phyloP scores from a whole-genome alignment of 2,329 filamentous ascomycete genomes.

The Anisogramma anomala region DNA sequence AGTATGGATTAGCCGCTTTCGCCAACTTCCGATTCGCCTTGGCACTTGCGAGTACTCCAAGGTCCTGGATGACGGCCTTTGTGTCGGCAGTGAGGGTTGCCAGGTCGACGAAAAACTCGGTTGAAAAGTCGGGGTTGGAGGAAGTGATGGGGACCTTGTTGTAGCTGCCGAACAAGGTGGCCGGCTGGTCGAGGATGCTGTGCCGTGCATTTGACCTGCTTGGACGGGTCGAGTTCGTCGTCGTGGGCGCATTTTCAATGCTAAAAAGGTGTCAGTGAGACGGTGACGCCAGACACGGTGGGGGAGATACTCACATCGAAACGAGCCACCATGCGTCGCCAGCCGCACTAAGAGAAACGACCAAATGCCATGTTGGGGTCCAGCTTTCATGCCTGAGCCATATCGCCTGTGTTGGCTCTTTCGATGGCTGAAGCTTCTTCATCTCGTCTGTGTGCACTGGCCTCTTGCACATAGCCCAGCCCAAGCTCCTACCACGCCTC shows the following conservation, averaged over 20 bases:
- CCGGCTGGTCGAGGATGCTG: constrained; percentile 6
- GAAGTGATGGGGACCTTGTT: constrained; percentile 5
- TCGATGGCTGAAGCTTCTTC: constrained; percentile 24
- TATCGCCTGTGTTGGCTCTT: constrained; percentile 46
- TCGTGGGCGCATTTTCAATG: constrained; percentile 2
- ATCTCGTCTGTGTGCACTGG: constrained; percentile 43
- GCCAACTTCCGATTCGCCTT: constrained; percentile 6
- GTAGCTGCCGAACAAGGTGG: constrained; percentile 26
- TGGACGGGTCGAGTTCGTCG: not conserved
- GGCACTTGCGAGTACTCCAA: not conserved
- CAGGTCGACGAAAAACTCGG: constrained; percentile 41
- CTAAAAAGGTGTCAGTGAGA: constrained; percentile 1
- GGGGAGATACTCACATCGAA: constrained; percentile 39
- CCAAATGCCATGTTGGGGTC: constrained; percentile 60
- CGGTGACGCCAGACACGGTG: not conserved
- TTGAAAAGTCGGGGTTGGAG: constrained; percentile 30
- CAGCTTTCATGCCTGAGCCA: constrained; percentile 66
- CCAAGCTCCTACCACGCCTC: constrained; percentile 47
- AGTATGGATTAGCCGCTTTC: constrained; percentile 25
- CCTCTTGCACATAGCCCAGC: constrained; percentile 46
- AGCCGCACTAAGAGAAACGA: constrained; percentile 55
- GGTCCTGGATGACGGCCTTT: constrained; percentile 31
- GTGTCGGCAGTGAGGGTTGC: constrained; percentile 39
- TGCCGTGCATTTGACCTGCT: constrained; percentile 4
- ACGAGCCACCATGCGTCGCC: constrained; percentile 74